Evolutionary conservation across 768 basidiomycete species (phyloP).

Genomic region (Termitomyces sp.): DNA sequence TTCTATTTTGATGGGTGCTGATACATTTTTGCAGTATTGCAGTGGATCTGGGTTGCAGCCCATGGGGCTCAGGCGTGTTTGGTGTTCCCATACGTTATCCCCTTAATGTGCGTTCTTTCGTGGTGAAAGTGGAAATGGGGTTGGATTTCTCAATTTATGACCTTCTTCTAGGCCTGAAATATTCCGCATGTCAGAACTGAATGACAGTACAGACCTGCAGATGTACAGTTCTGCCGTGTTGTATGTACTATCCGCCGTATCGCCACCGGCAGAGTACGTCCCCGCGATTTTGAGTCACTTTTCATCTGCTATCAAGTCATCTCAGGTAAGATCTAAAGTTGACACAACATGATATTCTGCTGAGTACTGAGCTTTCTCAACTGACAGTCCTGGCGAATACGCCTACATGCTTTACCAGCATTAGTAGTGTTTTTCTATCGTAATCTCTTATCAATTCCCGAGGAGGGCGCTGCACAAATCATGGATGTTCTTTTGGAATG

Average conservation of each 20-base stretch:
- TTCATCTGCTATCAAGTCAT: slow-evolving; percentile 69
- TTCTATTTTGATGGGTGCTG: slow-evolving; percentile 6
- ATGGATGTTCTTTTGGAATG: slow-evolving; percentile 84
- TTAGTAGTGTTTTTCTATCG: slow-evolving; percentile 90
- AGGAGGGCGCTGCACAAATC: slow-evolving; percentile 58
- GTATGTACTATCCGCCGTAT: slow-evolving; percentile 76
- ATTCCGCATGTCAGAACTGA: slow-evolving; percentile 85
- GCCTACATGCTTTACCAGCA: slow-evolving; percentile 82
- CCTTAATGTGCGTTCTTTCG: slow-evolving; percentile 58
- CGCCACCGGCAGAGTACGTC: slow-evolving; percentile 64
- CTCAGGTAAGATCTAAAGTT: slow-evolving; percentile 51
- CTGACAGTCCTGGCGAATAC: slow-evolving; percentile 90
- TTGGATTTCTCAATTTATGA: background rate
- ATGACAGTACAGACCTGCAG: slow-evolving; percentile 80
- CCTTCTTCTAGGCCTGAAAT: slow-evolving; percentile 67
- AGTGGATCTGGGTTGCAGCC: slow-evolving; percentile 77
- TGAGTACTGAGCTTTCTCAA: background rate
- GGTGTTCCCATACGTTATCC: slow-evolving; percentile 72
- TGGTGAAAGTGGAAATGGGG: background rate
- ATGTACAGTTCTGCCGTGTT: slow-evolving; percentile 75
- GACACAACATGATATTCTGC: background rate
- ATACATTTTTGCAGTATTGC: slow-evolving; percentile 46
- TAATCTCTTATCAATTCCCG: slow-evolving; percentile 74
- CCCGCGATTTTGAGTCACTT: slow-evolving; percentile 56
- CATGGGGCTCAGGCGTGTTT: slow-evolving; percentile 71